Evolutionary conservation across 2,329 filamentous ascomycete species (phyloP).

Genomic region (Paracoccidioides lutzii): DNA sequence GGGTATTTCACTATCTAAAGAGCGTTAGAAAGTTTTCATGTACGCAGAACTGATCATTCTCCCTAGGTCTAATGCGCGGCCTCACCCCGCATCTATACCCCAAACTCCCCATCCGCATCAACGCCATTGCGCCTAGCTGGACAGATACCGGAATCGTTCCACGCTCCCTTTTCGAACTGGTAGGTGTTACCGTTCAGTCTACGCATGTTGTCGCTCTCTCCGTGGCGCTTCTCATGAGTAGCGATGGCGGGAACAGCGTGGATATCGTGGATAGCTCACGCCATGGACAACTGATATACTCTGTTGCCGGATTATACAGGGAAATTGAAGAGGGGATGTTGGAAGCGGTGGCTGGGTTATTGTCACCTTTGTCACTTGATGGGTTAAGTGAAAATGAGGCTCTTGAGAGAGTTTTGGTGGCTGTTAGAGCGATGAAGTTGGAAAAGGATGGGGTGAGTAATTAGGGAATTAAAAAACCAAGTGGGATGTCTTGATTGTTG

Average conservation of each 20-base stretch:
- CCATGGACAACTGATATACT: slow-evolving; percentile 43
- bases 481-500: too few species aligned
- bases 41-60: too few species aligned
- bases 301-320: slow-evolving; percentile 35
- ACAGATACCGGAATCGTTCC: slow-evolving; percentile 40
- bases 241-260: background rate
- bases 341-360: background rate
- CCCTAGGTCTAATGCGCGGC: slow-evolving; percentile 32
- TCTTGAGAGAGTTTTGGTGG: too few species aligned
- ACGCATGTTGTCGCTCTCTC: slow-evolving; percentile 37
- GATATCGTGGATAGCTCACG: slow-evolving; percentile 25
- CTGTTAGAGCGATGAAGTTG: too few species aligned
- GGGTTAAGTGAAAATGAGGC: too few species aligned
- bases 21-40: too few species aligned
- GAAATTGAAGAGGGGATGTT: slow-evolving; percentile 39
- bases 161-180: slow-evolving; percentile 23
- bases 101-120: slow-evolving; percentile 40
- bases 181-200: slow-evolving; percentile 33
- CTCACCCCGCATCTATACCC: slow-evolving; percentile 20
- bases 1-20: background rate
- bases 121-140: slow-evolving; percentile 44
- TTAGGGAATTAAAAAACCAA: background rate
- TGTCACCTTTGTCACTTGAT: background rate
- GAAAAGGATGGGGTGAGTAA: background rate
- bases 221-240: slow-evolving; percentile 38